Percentiles rank a stretch among this genome's conserved stretches.
These are phyloP conservation scores for Fusarium chuoi DNA, from an alignment of 2,329 filamentous ascomycete genomes.

Conservation along the genomic window DNA sequence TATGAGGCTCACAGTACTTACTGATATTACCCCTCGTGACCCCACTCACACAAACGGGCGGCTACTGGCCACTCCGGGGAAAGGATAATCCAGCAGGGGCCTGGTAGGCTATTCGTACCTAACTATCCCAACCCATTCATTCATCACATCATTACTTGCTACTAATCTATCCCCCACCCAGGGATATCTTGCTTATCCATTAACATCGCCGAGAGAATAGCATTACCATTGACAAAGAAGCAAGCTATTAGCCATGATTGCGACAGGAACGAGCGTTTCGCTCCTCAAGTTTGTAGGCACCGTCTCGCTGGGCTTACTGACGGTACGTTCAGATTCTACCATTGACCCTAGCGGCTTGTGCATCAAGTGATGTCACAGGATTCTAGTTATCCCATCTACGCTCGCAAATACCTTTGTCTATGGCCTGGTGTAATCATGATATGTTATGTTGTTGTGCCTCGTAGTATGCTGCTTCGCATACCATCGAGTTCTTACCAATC, in stretches of 20 bases:
- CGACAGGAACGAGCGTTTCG: slow-evolving; percentile 75
- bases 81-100: background rate
- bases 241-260: slow-evolving; percentile 63
- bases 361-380: slow-evolving; percentile 25
- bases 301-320: slow-evolving; percentile 86
- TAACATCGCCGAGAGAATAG: slow-evolving; percentile 4
- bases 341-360: background rate
- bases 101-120: background rate
- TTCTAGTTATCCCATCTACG: background rate
- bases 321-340: slow-evolving; percentile 66
- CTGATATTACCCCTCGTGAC: background rate
- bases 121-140: background rate
- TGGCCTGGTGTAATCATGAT: background rate
- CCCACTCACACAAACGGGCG: background rate
- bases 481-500: background rate
- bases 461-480: background rate
- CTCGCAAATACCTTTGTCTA: background rate
- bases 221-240: background rate
- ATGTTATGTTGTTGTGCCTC: background rate
- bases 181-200: background rate
- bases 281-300: slow-evolving; percentile 93
- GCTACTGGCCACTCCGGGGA: background rate
- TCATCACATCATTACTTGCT: slow-evolving; percentile 30
- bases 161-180: background rate
- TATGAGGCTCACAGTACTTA: background rate